Evolutionary conservation across 2,329 filamentous ascomycete genomes (phyloP).

Genomic region (Arthroderma sp.): DNA sequence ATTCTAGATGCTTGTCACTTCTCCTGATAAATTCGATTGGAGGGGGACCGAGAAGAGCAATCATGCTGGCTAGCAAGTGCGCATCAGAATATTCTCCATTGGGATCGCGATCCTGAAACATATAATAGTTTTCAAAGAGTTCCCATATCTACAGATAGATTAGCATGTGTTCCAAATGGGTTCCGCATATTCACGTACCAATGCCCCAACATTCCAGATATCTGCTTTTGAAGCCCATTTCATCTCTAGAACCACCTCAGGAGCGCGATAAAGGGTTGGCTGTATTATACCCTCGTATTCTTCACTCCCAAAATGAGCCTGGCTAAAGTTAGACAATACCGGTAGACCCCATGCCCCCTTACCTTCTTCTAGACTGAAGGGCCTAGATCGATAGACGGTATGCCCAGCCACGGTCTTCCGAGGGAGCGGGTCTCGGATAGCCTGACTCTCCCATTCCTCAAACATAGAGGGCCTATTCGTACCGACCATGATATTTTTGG

Average conservation of each 20-base stretch:
- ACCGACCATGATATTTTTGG: slow-evolving; percentile 23
- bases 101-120: slow-evolving; percentile 11
- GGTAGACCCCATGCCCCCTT: slow-evolving; percentile 5
- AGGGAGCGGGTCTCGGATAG: slow-evolving; percentile 12
- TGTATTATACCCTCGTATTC: slow-evolving; percentile 30
- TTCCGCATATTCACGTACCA: slow-evolving; percentile 8
- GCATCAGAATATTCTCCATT: slow-evolving; percentile 7
- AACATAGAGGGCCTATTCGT: slow-evolving; percentile 12
- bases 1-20: slow-evolving; percentile 11
- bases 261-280: slow-evolving; percentile 18
- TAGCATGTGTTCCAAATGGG: slow-evolving; percentile 11
- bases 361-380: slow-evolving; percentile 11
- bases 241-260: slow-evolving; percentile 17
- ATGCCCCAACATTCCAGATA: slow-evolving; percentile 21
- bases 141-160: slow-evolving; percentile 24
- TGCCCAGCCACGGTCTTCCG: slow-evolving; percentile 12
- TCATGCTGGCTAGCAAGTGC: slow-evolving; percentile 34
- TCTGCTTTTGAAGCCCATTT: slow-evolving; percentile 19
- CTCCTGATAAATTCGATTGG: slow-evolving; percentile 23
- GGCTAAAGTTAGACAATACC: slow-evolving; percentile 15
- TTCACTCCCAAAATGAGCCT: slow-evolving; percentile 16
- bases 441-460: slow-evolving; percentile 13
- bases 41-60: slow-evolving; percentile 33
- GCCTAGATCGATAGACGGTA: slow-evolving; percentile 16
- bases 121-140: slow-evolving; percentile 13